Percentiles rank a stretch among this genome's conserved stretches.
Evolutionary conservation across 1,284 basidiomycete genomes (phyloP).

Genomic region (Leccinum pachyderme): DNA sequence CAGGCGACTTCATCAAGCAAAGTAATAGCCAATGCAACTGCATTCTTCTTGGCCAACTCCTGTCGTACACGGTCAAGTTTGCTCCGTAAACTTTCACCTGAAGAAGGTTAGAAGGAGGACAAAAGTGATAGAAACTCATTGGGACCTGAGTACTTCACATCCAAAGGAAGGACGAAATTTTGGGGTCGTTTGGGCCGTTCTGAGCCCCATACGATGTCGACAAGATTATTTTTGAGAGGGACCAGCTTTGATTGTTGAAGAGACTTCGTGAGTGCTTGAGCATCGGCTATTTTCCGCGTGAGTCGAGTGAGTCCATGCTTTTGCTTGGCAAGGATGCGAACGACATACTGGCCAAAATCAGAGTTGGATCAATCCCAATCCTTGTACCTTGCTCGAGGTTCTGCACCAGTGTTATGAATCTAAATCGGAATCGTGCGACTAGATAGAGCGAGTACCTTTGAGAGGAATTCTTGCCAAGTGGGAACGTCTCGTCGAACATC

Average conservation of each 20-base stretch:
- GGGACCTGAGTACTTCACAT: slow-evolving; percentile 64
- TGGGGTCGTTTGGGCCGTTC: slow-evolving; percentile 71
- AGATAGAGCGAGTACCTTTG: slow-evolving; percentile 48
- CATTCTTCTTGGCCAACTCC: slow-evolving; percentile 63
- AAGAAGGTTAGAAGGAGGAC: slow-evolving; percentile 9
- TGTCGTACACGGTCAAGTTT: slow-evolving; percentile 72
- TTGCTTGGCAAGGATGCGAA: slow-evolving; percentile 1
- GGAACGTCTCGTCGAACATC: slow-evolving; percentile 62
- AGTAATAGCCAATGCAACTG: slow-evolving; percentile 70
- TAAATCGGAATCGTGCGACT: neutral
- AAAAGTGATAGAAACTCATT: slow-evolving; percentile 1
- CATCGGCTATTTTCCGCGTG: slow-evolving; percentile 47
- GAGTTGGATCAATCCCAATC: slow-evolving; percentile 80
- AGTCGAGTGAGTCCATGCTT: neutral
- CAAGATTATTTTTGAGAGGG: slow-evolving; percentile 67
- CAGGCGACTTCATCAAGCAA: slow-evolving; percentile 91
- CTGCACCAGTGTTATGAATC: slow-evolving; percentile 35
- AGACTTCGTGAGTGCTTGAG: slow-evolving; percentile 52
- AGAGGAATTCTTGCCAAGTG: slow-evolving; percentile 86
- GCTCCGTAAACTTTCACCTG: slow-evolving; percentile 61
- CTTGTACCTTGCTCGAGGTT: slow-evolving; percentile 59
- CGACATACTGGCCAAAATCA: slow-evolving; percentile 62
- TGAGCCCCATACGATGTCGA: slow-evolving; percentile 79
- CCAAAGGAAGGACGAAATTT: slow-evolving; percentile 70
- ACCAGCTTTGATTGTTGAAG: slow-evolving; percentile 63